Evolutionary conservation across 495 filamentous ascomycete species (phyloP), one percentile per base, ranked within the genome.

Genomic region (Neurospora tetraspora): DNA sequence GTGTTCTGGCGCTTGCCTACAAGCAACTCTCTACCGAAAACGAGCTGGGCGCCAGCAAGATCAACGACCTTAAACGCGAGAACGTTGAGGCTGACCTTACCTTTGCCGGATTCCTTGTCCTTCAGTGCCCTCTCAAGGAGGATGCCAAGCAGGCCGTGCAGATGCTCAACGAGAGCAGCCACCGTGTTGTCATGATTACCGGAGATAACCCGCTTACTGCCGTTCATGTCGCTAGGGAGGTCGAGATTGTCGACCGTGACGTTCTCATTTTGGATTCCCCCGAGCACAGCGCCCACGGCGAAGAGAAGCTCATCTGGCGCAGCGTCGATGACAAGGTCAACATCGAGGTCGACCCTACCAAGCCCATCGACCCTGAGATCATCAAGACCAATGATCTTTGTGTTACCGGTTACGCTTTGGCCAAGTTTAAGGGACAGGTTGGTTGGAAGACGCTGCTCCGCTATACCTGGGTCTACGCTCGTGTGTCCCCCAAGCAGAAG

Each of bases 141-240:
- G 96, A 99, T 81, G 96, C 96, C 27, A 93, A 94, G 83, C 91
- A 93, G 77, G 87, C 96, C 23, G 93, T 98, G 38, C 92, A 90
- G 65, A 98, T 99, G 96, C 87, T 99, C 72, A 99, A 97, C 78
- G 96, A 98, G 83, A 97, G 95, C 82, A 97, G 93, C 82, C 96
- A 99, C 83, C 93, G 96, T 75, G 93, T 96, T 71, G 92, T 98
- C 76, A 99, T 99, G 96, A 99, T 99, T 72, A 99, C 96, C 68
- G 96, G 96, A 77, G 96, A 99, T 82, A 99, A 99, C 78, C 94
- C 96, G 27, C 87, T 99, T 47, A 99, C 96, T 31, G 96, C 96
- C 75, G 92, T 96, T 34, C 95, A 99, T 79, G 96, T 99, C 73
- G 96, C 96, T 14, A 90, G 91, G 59, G 90, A 98, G 79, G 96